Percentiles rank a stretch among this genome's conserved stretches.
Evolutionary conservation across 2,329 filamentous ascomycete species (phyloP).

Genomic region (Plenodomus tracheiphilus): DNA sequence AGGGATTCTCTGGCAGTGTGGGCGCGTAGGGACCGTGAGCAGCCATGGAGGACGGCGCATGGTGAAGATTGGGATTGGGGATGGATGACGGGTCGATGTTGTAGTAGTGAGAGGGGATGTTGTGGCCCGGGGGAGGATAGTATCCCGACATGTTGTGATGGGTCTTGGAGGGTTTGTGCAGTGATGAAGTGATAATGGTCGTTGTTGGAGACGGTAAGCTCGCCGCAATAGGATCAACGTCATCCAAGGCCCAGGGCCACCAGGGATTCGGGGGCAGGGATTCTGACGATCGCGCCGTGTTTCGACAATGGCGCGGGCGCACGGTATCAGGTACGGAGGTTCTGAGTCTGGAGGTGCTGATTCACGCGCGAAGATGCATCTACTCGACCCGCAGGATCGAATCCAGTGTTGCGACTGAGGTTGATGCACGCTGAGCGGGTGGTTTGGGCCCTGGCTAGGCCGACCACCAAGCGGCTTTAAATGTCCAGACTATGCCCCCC

Average conservation of each 20-base stretch:
- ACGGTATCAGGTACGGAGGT: conserved; percentile 30
- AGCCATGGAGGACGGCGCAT: conserved; percentile 33
- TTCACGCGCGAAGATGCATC: conserved; percentile 15
- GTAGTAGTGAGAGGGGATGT: conserved; percentile 43
- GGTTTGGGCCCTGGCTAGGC: conserved; percentile 41
- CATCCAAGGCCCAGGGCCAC: conserved; percentile 36
- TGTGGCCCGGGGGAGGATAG: conserved; percentile 37
- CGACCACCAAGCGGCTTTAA: conserved; percentile 39
- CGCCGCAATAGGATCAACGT: conserved; percentile 41
- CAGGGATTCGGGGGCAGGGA: conserved; percentile 24
- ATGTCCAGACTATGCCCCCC: conserved; percentile 24
- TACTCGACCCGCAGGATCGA: conserved; percentile 20
- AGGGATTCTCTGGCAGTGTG: conserved; percentile 35
- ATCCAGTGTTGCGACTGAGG: conserved; percentile 24
- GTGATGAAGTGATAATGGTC: conserved; percentile 17
- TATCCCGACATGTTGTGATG: conserved; percentile 43
- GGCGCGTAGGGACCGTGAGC: conserved; percentile 34
- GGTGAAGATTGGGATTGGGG: conserved; percentile 25
- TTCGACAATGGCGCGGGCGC: conserved; percentile 32
- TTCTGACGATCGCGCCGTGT: conserved; percentile 38
- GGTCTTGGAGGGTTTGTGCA: conserved; percentile 17
- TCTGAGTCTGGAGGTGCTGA: conserved; percentile 15
- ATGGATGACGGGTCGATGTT: conserved; percentile 33
- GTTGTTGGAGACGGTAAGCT: conserved; percentile 30
- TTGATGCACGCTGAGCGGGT: conserved; percentile 31